Percentiles rank a stretch among this genome's conserved stretches.
These are phyloP conservation scores for Globisporangium lucens DNA, from an alignment of 352 stramenopile genomes.

Conservation along the genomic window DNA sequence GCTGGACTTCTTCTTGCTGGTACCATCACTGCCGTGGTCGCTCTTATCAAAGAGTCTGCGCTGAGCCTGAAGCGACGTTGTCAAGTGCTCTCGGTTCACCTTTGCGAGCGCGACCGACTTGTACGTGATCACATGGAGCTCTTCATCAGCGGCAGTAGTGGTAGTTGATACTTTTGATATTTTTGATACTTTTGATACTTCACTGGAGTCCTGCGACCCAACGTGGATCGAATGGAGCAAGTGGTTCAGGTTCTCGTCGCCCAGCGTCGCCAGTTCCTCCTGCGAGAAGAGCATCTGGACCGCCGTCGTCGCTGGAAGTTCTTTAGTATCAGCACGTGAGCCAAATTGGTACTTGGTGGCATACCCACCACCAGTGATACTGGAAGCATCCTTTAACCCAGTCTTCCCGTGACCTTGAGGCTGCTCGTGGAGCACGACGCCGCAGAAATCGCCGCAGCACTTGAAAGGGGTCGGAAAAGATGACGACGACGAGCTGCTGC, in stretches of 20 bases:
- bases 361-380: not conserved
- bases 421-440: constrained; percentile 41
- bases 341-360: not conserved
- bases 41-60: constrained; percentile 1
- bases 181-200: constrained; percentile 12
- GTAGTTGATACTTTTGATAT: not conserved
- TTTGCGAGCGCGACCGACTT: constrained; percentile 76
- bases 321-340: constrained; percentile 8
- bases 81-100: constrained; percentile 47
- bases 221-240: constrained; percentile 43
- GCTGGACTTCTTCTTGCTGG: not conserved
- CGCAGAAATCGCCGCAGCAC: constrained; percentile 75
- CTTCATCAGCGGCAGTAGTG: constrained; percentile 2
- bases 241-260: constrained; percentile 32
- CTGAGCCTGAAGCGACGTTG: constrained; percentile 14
- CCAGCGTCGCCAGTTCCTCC: constrained; percentile 37
- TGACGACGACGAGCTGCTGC: constrained; percentile 8
- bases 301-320: constrained; percentile 25
- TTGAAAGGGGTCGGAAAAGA: constrained; percentile 70
- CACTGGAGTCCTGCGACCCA: constrained; percentile 13
- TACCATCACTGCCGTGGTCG: not conserved
- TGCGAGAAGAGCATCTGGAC: constrained; percentile 52
- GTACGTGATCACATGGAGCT: constrained; percentile 66
- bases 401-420: constrained; percentile 11
- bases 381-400: constrained; percentile 11